Evolutionary conservation across 2,329 filamentous ascomycete genomes (phyloP).

Genomic region (Penicillium sp.): DNA sequence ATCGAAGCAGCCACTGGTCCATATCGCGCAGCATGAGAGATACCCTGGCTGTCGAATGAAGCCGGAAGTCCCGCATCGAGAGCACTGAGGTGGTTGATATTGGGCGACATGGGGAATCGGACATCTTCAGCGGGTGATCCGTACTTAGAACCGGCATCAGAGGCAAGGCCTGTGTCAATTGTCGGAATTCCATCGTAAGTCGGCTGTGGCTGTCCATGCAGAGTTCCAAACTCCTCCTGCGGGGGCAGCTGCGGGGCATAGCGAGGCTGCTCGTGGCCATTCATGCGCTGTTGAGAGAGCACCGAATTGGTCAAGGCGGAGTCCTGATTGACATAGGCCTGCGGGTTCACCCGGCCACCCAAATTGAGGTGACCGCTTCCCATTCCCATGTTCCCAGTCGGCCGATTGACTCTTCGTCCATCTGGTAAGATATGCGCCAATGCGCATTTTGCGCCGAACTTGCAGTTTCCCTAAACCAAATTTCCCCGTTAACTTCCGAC

Average conservation of each 20-base stretch:
- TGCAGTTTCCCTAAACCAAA: constrained; percentile 80
- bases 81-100: constrained; percentile 73
- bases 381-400: constrained; percentile 49
- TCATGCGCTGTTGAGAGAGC: constrained; percentile 61
- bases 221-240: constrained; percentile 46
- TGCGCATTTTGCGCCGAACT: constrained; percentile 96
- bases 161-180: constrained; percentile 60
- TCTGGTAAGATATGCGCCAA: constrained; percentile 94
- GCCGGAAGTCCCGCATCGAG: constrained; percentile 89
- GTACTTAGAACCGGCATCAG: constrained; percentile 63
- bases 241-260: constrained; percentile 42
- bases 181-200: constrained; percentile 53
- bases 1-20: constrained; percentile 90
- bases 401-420: constrained; percentile 83
- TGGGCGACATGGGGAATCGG: constrained; percentile 76
- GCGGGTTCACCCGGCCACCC: constrained; percentile 66
- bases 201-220: constrained; percentile 44
- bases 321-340: constrained; percentile 62
- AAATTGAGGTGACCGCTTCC: constrained; percentile 62
- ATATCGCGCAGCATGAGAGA: constrained; percentile 85
- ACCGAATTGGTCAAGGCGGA: constrained; percentile 74
- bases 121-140: constrained; percentile 80
- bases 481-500: constrained; percentile 23
- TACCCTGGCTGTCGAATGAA: constrained; percentile 93
- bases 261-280: constrained; percentile 46